Evolutionary conservation across 2,329 filamentous ascomycete species (phyloP).

Genomic region (Fusarium sulawesiense): DNA sequence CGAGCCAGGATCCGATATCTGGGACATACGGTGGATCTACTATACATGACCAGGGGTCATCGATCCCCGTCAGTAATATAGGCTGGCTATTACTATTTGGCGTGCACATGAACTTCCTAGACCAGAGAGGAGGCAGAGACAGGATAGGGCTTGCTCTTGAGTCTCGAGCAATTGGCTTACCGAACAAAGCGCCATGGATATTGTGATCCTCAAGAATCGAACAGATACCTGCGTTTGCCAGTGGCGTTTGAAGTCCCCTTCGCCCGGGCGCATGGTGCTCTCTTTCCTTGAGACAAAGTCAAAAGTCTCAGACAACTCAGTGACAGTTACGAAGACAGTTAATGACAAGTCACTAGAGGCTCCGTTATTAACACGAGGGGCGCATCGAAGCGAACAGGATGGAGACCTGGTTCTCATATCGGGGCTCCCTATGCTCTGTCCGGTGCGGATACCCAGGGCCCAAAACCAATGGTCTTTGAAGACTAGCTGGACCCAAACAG

Average conservation of each 20-base stretch:
- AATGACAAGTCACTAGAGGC: conserved; percentile 18
- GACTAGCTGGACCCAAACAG: conserved; percentile 3
- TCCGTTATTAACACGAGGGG: conserved; percentile 19
- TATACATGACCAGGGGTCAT: conserved; percentile 15
- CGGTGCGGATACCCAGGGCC: background rate
- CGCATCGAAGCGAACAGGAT: conserved; percentile 31
- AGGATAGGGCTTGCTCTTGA: conserved; percentile 21
- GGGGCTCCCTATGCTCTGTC: background rate
- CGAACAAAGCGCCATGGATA: conserved; percentile 8
- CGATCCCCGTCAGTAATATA: conserved; percentile 26
- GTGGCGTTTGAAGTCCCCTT: conserved; percentile 13
- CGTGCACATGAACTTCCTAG: conserved; percentile 22
- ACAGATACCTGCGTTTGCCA: conserved; percentile 21
- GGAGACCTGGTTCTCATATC: conserved; percentile 3
- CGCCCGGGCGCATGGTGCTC: conserved; percentile 26
- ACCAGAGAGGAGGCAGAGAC: conserved; percentile 12
- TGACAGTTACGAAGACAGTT: conserved; percentile 3
- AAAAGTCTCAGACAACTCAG: conserved; percentile 8
- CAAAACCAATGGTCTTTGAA: conserved; percentile 10
- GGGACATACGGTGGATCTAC: conserved; percentile 24
- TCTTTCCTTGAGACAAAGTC: conserved; percentile 16
- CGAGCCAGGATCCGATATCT: conserved; percentile 12
- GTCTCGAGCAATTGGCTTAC: conserved; percentile 7
- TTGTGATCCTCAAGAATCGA: conserved; percentile 7
- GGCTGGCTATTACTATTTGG: conserved; percentile 27